phyloP scores from a whole-genome alignment of 352 stramenopile species.

The Pythium utonaiense region DNA sequence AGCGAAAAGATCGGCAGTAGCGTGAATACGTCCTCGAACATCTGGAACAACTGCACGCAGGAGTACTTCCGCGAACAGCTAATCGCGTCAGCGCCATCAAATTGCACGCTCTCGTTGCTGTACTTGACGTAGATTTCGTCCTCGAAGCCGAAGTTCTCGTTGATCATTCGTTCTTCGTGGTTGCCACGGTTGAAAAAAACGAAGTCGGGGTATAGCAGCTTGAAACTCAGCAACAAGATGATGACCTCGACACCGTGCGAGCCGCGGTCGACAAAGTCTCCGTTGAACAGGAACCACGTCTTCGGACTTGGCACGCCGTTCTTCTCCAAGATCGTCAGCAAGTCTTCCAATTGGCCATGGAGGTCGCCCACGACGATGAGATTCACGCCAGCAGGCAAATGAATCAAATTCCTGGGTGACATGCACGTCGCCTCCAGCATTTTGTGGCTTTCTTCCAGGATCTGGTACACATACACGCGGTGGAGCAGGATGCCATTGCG shows the following conservation, averaged over 20 bases:
- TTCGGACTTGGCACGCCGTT: constrained; percentile 85
- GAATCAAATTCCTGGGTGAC: constrained; percentile 71
- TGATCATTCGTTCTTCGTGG: constrained; percentile 93
- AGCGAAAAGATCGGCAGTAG: constrained; percentile 88
- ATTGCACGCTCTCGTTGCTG: constrained; percentile 74
- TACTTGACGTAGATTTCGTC: constrained; percentile 83
- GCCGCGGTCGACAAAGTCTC: constrained; percentile 94
- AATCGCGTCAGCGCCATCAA: constrained; percentile 50
- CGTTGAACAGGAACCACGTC: constrained; percentile 95
- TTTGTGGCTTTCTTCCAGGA: constrained; percentile 65
- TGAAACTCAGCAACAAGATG: constrained; percentile 86
- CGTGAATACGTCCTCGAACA: constrained; percentile 86
- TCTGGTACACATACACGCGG: constrained; percentile 69
- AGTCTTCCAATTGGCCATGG: constrained; percentile 92
- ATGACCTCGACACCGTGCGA: constrained; percentile 91
- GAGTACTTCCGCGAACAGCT: constrained; percentile 67
- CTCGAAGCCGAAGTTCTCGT: constrained; percentile 89
- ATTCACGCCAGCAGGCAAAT: constrained; percentile 71
- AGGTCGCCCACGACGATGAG: constrained; percentile 92
- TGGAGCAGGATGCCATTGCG: constrained; percentile 80
- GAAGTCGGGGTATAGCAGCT: constrained; percentile 82
- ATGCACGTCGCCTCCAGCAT: constrained; percentile 42
- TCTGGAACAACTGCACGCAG: constrained; percentile 73
- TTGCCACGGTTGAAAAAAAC: constrained; percentile 95
- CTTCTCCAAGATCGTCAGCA: constrained; percentile 92